Percentiles rank a stretch among this genome's conserved stretches.
Conservation (phyloP, 495 filamentous ascomycete genomes). For the Astrothelium macrocarpum region DNA sequence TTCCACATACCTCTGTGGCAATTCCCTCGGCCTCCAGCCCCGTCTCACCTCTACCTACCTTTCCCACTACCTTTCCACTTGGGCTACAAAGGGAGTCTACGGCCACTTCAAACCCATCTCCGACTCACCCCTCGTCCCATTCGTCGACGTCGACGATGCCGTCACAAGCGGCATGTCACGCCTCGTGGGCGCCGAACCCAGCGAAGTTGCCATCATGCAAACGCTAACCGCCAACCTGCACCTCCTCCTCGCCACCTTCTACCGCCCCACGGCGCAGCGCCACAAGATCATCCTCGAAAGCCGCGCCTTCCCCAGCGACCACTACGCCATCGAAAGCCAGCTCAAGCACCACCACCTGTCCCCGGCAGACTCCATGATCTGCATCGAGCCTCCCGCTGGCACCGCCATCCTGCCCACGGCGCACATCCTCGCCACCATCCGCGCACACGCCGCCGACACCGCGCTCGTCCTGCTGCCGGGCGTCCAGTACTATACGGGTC, state of each 20-base stretch:
- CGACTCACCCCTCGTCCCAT: slow-evolving; percentile 64
- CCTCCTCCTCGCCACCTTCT: slow-evolving; percentile 85
- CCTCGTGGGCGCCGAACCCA: slow-evolving; percentile 69
- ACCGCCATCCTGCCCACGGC: slow-evolving; percentile 51
- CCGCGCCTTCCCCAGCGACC: slow-evolving; percentile 89
- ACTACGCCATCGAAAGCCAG: slow-evolving; percentile 87
- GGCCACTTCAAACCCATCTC: slow-evolving; percentile 84
- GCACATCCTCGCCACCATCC: slow-evolving; percentile 67
- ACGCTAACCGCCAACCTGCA: slow-evolving; percentile 90
- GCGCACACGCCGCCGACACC: slow-evolving; percentile 62
- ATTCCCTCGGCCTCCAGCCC: slow-evolving; percentile 89
- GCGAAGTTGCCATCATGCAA: slow-evolving; percentile 88
- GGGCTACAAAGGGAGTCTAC: slow-evolving; percentile 87
- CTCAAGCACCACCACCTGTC: slow-evolving; percentile 66
- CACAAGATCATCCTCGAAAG: slow-evolving; percentile 90
- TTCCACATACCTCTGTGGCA: slow-evolving; percentile 89
- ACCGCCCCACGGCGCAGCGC: slow-evolving; percentile 60
- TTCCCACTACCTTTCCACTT: slow-evolving; percentile 68
- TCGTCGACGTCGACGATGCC: slow-evolving; percentile 68
- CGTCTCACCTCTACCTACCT: slow-evolving; percentile 59
- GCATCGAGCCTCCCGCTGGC: slow-evolving; percentile 54
- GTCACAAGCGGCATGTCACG: slow-evolving; percentile 65
- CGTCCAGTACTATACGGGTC: slow-evolving; percentile 92
- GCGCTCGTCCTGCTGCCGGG: slow-evolving; percentile 80
- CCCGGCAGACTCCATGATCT: slow-evolving; percentile 61